These are phyloP conservation scores for Phycomyces blakesleeanus DNA, from an alignment of 192 early-diverging fungal species.

Conservation along the genomic window DNA sequence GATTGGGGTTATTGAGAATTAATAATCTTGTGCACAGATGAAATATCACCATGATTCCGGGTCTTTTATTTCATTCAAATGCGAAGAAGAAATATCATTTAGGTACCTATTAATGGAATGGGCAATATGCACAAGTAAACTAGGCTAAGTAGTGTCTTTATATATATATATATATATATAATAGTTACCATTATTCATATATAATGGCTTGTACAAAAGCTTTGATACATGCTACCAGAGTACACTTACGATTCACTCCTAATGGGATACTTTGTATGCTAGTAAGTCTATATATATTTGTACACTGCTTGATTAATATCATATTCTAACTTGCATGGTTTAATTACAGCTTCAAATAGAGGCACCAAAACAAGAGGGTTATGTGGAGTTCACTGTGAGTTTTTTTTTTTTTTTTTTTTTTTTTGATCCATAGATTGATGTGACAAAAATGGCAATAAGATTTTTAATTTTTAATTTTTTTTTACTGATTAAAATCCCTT, in stretches of 20 bases:
- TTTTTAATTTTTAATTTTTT: not conserved
- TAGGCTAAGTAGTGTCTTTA: too few relatives aligned
- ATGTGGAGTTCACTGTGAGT: slow-evolving; percentile 13
- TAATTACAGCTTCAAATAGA: slow-evolving; percentile 11
- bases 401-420: too few relatives aligned
- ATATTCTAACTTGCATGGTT: not conserved
- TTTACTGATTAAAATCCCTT: not conserved
- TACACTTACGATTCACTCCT: too few relatives aligned
- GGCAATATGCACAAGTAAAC: slow-evolving; percentile 7
- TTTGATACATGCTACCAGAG: too few relatives aligned
- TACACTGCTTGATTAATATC: not conserved
- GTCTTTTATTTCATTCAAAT: slow-evolving; percentile 1
- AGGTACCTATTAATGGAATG: slow-evolving; percentile 10
- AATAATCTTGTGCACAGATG: not conserved
- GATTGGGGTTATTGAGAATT: slow-evolving; percentile 4
- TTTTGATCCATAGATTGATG: not conserved
- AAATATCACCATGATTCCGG: slow-evolving; percentile 4
- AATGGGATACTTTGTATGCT: too few relatives aligned
- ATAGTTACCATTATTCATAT: slow-evolving; percentile 8
- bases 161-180: too few relatives aligned
- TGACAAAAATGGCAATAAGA: not conserved
- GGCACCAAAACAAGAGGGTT: not conserved
- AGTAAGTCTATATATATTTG: too few relatives aligned
- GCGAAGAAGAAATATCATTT: not conserved
- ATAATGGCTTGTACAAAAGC: slow-evolving; percentile 6